Evolutionary conservation across 495 filamentous ascomycete species (phyloP), one percentile per base, ranked within the genome.

Genomic region (Podospora pseudopauciseta): DNA sequence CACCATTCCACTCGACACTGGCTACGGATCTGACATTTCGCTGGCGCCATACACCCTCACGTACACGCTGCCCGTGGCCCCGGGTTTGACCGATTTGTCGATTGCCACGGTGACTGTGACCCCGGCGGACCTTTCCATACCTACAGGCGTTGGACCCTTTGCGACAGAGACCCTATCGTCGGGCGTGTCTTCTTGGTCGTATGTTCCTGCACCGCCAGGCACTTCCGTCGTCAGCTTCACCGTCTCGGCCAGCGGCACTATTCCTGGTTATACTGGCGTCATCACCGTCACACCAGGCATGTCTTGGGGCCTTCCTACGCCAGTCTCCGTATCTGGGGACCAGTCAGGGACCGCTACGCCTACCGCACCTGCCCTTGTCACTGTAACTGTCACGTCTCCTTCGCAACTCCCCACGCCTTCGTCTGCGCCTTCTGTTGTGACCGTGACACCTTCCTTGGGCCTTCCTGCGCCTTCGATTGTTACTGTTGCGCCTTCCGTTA

Each of bases 261-360:
- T 19, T 11, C 61, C 61, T 39, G 61, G 13, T 1, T 63, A 63
- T 32, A 63, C 61, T 49, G 61, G 61, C 18, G 30, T 34, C 18
- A 44, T 63, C 18, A 63, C 61, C 2, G 34, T 63, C 4, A 63
- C 61, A 5, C 61, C 61, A 4, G 61, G 32, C 11, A 32, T 61
- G 11, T n/a, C 61, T 13, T 49, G 27, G 30, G 27, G 16, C 4
- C 18, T 27, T 3, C 15, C 61, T 9, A 32, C 27, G 28, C 56
- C 56, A 20, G 56, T 27, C 23, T 15, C 23, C 23, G 23, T 23
- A 23, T 23, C 23, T 27, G 3, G 20, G 6, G n/a, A 9, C 20
- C 19, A 20, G 20, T 27, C 56, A 5, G 26, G 56, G 2, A 34
- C 11, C 16, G 16, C 60, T 27, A 62, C 60, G 1, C 6, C 6